These are phyloP conservation scores for Endocalyx cinctus DNA, from an alignment of 2,329 filamentous ascomycete genomes.

Conservation along the genomic window DNA sequence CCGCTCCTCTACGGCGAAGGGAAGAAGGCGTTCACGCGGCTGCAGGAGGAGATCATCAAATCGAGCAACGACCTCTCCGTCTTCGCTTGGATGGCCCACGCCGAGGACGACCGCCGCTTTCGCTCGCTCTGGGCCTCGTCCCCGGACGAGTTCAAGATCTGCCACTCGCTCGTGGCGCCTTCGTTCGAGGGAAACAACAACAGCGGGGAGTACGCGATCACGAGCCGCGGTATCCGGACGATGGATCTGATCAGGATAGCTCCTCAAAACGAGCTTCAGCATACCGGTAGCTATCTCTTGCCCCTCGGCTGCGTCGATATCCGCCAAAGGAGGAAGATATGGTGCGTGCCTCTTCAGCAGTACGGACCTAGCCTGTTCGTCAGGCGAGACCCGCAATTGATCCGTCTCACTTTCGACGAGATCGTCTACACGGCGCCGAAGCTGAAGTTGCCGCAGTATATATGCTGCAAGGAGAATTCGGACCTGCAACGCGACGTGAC, in stretches of 20 bases:
- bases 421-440: conserved; percentile 16
- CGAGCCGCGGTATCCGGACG: conserved; percentile 17
- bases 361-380: conserved; percentile 19
- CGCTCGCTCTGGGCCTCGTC: conserved; percentile 17
- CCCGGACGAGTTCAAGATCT: conserved; percentile 16
- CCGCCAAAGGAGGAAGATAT: conserved; percentile 14
- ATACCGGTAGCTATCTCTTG: conserved; percentile 18
- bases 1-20: conserved; percentile 26
- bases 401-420: conserved; percentile 14
- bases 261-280: conserved; percentile 7
- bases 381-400: conserved; percentile 15
- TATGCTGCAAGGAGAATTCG: conserved; percentile 14
- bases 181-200: conserved; percentile 18
- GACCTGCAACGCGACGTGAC: conserved; percentile 13
- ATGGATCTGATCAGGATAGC: conserved; percentile 17
- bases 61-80: conserved; percentile 19
- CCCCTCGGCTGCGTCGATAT: conserved; percentile 19
- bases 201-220: conserved; percentile 18
- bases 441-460: conserved; percentile 16
- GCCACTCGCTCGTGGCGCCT: conserved; percentile 16
- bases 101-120: conserved; percentile 11
- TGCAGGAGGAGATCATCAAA: conserved; percentile 19
- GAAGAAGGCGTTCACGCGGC: conserved; percentile 14
- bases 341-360: conserved; percentile 17
- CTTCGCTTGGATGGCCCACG: conserved; percentile 17